phyloP scores from a whole-genome alignment of 1,284 basidiomycete genomes.

The Sporisorium scitamineum region DNA sequence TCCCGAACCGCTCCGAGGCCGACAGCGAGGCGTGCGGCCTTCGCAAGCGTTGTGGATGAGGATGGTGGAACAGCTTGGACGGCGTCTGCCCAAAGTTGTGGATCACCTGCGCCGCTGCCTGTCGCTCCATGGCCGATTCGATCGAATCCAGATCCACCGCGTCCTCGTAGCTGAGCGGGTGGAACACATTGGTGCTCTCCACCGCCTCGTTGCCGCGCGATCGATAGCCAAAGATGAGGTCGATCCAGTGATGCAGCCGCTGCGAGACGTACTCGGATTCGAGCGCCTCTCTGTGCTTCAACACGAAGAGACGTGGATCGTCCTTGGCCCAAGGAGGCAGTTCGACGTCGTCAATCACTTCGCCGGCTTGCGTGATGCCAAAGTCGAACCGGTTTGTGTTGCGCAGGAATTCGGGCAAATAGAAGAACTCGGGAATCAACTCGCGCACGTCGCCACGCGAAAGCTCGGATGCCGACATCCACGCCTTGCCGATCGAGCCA shows the following conservation, averaged over 20 bases:
- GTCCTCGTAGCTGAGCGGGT: constrained; percentile 91
- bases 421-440: constrained; percentile 91
- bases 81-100: constrained; percentile 78
- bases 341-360: constrained; percentile 86
- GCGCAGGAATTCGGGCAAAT: constrained; percentile 71
- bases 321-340: constrained; percentile 90
- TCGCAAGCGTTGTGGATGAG: constrained; percentile 81
- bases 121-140: constrained; percentile 84
- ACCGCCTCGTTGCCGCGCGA: constrained; percentile 62
- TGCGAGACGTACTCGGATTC: constrained; percentile 91
- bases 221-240: constrained; percentile 73
- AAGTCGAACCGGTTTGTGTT: constrained; percentile 76
- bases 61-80: constrained; percentile 79
- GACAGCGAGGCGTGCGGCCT: constrained; percentile 18
- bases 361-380: constrained; percentile 84
- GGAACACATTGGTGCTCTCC: constrained; percentile 85
- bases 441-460: constrained; percentile 93
- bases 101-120: constrained; percentile 92
- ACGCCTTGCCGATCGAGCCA: constrained; percentile 78
- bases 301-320: constrained; percentile 86
- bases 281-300: constrained; percentile 84
- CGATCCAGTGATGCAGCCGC: constrained; percentile 89
- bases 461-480: constrained; percentile 85
- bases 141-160: constrained; percentile 75
- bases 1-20: constrained; percentile 73